phyloP scores from a whole-genome alignment of 2,329 filamentous ascomycete species.

The Aspergillus caelatus region DNA sequence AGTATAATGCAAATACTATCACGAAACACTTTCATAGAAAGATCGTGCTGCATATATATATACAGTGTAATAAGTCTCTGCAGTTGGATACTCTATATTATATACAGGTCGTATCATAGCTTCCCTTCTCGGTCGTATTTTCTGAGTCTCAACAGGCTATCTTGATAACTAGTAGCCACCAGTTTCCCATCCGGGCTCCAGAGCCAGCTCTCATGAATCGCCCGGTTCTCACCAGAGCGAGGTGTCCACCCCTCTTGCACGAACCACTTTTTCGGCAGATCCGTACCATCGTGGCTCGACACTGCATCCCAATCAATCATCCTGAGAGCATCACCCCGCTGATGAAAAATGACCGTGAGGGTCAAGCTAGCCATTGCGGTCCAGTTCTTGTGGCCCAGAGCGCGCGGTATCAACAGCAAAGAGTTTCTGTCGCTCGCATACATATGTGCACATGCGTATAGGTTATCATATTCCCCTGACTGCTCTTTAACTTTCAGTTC shows the following conservation, averaged over 20 bases:
- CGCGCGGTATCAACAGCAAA: constrained; percentile 55
- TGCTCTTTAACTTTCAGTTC: constrained; percentile 25
- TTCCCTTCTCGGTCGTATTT: constrained; percentile 21
- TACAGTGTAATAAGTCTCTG: background rate
- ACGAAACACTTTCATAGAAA: background rate
- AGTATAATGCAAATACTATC: background rate
- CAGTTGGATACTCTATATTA: background rate
- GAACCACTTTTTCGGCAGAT: constrained; percentile 47
- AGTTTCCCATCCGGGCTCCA: constrained; percentile 48
- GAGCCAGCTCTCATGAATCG: constrained; percentile 50
- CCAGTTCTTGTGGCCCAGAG: constrained; percentile 47
- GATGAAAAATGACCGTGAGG: constrained; percentile 54
- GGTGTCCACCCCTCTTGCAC: constrained; percentile 53
- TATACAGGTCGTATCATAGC: constrained; percentile 18
- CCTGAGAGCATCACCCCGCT: constrained; percentile 40
- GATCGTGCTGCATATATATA: background rate
- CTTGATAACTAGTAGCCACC: constrained; percentile 53
- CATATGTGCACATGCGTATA: constrained; percentile 61
- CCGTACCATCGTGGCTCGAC: constrained; percentile 13
- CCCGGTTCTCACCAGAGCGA: constrained; percentile 49
- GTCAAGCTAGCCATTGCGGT: constrained; percentile 51
- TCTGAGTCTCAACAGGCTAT: constrained; percentile 49
- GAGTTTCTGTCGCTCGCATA: constrained; percentile 61
- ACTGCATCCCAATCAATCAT: constrained; percentile 43
- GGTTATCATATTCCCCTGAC: constrained; percentile 49